These are phyloP conservation scores for Solanum virginianum DNA, from an alignment of 257 asterid genomes.

Conservation along the genomic window DNA sequence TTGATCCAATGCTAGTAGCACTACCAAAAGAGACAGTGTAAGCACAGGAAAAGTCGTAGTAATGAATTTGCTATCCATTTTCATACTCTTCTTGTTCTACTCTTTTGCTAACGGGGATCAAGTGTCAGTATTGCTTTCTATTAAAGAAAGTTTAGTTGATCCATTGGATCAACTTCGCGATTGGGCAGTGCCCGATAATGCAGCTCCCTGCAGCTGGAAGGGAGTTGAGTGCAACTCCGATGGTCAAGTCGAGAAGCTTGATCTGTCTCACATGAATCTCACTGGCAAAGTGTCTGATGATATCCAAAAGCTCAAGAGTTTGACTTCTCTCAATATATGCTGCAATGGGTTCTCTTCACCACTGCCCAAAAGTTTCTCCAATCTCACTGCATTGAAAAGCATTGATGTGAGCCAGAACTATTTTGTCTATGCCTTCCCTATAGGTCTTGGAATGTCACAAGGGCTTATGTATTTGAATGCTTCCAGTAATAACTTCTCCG, in stretches of 20 bases:
- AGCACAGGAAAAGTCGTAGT: neutral
- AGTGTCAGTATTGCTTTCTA: slow-evolving; percentile 28
- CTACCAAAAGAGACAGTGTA: neutral
- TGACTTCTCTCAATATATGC: slow-evolving; percentile 28
- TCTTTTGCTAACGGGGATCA: slow-evolving; percentile 18
- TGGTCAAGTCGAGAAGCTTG: slow-evolving; percentile 37
- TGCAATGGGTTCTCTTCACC: slow-evolving; percentile 49
- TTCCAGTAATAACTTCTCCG: slow-evolving; percentile 66
- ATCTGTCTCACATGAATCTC: slow-evolving; percentile 62
- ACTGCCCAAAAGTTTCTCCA: slow-evolving; percentile 36
- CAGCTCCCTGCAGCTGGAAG: slow-evolving; percentile 47
- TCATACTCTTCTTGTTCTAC: slow-evolving; percentile 13
- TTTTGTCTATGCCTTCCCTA: slow-evolving; percentile 35
- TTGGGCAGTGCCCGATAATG: slow-evolving; percentile 32
- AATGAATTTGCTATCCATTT: slow-evolving; percentile 28
- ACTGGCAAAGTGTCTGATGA: slow-evolving; percentile 38
- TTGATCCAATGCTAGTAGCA: neutral
- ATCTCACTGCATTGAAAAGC: slow-evolving; percentile 31
- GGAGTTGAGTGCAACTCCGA: slow-evolving; percentile 54
- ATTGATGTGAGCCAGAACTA: slow-evolving; percentile 64
- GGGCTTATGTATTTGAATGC: slow-evolving; percentile 36
- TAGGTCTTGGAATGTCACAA: slow-evolving; percentile 34
- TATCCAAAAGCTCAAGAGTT: slow-evolving; percentile 22
- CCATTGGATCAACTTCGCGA: slow-evolving; percentile 40
- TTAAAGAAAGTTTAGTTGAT: slow-evolving; percentile 42